phyloP scores from a whole-genome alignment of 305 asterid species.

The Fraxinus floribunda region DNA sequence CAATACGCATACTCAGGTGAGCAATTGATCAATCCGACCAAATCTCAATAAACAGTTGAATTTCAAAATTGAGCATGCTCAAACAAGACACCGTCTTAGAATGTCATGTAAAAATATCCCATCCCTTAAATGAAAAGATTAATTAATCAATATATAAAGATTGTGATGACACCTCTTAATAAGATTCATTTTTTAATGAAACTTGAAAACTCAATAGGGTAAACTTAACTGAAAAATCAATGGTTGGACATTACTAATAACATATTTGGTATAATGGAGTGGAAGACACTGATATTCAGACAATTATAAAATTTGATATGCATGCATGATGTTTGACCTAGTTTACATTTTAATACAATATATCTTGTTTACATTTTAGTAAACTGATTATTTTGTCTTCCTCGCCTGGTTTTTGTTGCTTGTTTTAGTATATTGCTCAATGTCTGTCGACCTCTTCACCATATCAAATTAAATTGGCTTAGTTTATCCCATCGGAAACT shows the following conservation, averaged over 20 bases:
- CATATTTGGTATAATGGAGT: too few species aligned
- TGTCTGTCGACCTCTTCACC: constrained; percentile 25
- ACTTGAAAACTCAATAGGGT: neutral
- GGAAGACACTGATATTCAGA: neutral
- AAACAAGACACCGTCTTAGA: neutral
- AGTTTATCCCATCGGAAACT: neutral
- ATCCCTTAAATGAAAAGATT: neutral
- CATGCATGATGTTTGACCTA: constrained; percentile 13
- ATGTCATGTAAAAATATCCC: neutral
- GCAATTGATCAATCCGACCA: neutral
- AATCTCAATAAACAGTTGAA: neutral
- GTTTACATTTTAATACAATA: neutral
- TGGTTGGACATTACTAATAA: neutral
- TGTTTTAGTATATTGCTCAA: constrained; percentile 21
- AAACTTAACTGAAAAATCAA: too few species aligned
- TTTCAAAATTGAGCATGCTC: neutral
- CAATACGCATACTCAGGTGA: neutral
- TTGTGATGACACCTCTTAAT: neutral
- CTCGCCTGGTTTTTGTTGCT: constrained; percentile 28
- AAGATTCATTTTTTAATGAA: neutral
- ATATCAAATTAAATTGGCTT: neutral
- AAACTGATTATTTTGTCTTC: constrained; percentile 16
- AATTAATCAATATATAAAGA: neutral
- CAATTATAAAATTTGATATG: neutral
- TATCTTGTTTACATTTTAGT: neutral